Evolutionary conservation across 768 basidiomycete species (phyloP).

Genomic region (Leccinum uliginosum): DNA sequence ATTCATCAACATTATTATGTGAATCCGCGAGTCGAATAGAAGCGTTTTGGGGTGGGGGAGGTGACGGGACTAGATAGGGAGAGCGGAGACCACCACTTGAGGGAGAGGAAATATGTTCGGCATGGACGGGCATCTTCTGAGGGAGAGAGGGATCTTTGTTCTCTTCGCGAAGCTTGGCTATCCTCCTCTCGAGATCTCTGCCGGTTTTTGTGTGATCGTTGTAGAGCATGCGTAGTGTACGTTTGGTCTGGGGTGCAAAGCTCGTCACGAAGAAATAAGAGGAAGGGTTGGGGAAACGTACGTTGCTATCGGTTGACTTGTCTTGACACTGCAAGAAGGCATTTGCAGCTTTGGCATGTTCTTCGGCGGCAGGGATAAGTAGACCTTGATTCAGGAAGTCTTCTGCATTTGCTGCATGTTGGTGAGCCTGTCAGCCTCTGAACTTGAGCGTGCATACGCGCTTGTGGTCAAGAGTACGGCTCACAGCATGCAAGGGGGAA

Average conservation of each 20-base stretch:
- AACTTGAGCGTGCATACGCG: conserved; percentile 1
- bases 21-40: conserved; percentile 41
- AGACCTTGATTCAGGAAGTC: conserved; percentile 64
- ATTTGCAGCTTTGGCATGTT: conserved; percentile 72
- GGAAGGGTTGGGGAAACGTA: conserved; percentile 31
- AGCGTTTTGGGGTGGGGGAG: conserved; percentile 43
- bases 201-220: conserved; percentile 69
- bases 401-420: conserved; percentile 78
- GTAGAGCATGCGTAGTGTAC: conserved; percentile 70
- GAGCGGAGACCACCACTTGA: conserved; percentile 11
- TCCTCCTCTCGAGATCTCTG: conserved; percentile 67
- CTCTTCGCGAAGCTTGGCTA: conserved; percentile 68
- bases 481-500: conserved; percentile 51
- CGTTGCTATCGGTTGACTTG: conserved; percentile 68
- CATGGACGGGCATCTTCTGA: conserved; percentile 44
- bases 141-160: conserved; percentile 74
- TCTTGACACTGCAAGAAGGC: conserved; percentile 72
- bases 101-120: conserved; percentile 22
- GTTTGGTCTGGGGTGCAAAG: conserved; percentile 53
- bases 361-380: conserved; percentile 66
- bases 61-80: conserved; percentile 36
- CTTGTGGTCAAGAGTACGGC: conserved; percentile 1
- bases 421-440: conserved; percentile 58
- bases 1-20: conserved; percentile 72
- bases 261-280: neutral